Conservation (phyloP, 83 land plant species). For the Picea abies region DNA sequence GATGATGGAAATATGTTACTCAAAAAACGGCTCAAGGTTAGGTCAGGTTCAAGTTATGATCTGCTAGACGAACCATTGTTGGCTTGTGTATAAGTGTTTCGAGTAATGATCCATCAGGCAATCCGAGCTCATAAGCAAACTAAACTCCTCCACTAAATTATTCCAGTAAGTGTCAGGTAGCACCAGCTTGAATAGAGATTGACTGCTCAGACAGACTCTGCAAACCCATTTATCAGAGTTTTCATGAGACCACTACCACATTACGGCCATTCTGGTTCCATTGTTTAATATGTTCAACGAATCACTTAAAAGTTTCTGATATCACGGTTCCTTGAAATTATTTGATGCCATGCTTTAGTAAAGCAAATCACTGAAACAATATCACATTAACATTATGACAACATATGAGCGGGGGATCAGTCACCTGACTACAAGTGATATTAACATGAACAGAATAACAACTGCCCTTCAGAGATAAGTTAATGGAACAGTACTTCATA, state of each 20-base stretch:
- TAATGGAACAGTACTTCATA: too few species aligned
- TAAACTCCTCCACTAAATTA: neutral
- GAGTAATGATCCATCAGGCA: neutral
- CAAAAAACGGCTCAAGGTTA: neutral
- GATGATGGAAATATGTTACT: neutral
- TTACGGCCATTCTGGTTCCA: neutral
- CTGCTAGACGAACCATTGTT: neutral
- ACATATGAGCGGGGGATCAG: neutral
- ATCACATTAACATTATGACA: neutral
- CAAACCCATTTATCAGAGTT: neutral
- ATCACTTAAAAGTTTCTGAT: neutral
- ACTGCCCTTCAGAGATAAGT: neutral
- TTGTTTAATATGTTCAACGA: neutral
- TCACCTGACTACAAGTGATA: neutral
- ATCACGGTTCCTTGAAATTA: neutral
- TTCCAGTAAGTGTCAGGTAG: neutral
- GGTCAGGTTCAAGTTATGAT: neutral
- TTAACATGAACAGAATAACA: neutral
- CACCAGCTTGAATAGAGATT: neutral
- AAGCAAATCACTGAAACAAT: slow-evolving; percentile 3
- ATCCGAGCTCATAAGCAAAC: neutral
- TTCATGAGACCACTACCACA: neutral
- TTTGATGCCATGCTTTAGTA: neutral
- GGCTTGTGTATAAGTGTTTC: neutral
- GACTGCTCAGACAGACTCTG: neutral